These are phyloP conservation scores for Puccinia triticina DNA, from an alignment of 1,284 basidiomycete species.

Conservation along the genomic window DNA sequence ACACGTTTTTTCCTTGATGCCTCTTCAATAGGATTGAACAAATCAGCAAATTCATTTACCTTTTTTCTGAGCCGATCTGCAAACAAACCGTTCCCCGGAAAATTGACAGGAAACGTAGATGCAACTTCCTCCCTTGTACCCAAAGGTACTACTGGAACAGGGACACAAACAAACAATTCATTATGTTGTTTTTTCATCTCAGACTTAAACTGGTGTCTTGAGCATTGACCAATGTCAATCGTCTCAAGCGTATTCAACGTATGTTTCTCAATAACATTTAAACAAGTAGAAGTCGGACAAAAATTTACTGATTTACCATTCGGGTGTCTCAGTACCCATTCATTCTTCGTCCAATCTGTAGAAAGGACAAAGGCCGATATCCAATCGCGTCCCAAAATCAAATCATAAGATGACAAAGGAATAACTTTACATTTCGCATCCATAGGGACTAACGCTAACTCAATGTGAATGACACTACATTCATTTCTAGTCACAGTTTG, in stretches of 20 bases:
- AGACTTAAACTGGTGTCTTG: not conserved
- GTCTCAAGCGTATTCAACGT: too few relatives aligned
- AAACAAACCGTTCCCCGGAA: not conserved
- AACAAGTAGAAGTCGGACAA: too few relatives aligned
- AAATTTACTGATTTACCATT: not conserved
- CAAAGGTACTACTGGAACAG: too few relatives aligned
- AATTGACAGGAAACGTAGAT: not conserved
- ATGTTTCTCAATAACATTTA: too few relatives aligned
- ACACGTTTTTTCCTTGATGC: not conserved
- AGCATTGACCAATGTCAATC: too few relatives aligned
- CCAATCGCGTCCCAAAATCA: not conserved
- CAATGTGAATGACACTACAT: too few relatives aligned
- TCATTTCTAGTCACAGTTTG: not conserved
- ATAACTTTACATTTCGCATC: not conserved
- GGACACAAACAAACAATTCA: not conserved
- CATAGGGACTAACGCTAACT: not conserved
- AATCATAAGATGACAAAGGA: not conserved
- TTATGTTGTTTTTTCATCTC: conserved; percentile 56
- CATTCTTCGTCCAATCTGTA: not conserved
- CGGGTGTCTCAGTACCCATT: not conserved
- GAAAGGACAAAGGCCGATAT: conserved; percentile 3
- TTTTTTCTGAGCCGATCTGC: not conserved
- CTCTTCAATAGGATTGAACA: not conserved
- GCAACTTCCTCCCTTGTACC: not conserved
- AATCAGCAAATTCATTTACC: not conserved